Conservation (phyloP, 768 basidiomycete genomes). For the Hygrocybe punicea region DNA sequence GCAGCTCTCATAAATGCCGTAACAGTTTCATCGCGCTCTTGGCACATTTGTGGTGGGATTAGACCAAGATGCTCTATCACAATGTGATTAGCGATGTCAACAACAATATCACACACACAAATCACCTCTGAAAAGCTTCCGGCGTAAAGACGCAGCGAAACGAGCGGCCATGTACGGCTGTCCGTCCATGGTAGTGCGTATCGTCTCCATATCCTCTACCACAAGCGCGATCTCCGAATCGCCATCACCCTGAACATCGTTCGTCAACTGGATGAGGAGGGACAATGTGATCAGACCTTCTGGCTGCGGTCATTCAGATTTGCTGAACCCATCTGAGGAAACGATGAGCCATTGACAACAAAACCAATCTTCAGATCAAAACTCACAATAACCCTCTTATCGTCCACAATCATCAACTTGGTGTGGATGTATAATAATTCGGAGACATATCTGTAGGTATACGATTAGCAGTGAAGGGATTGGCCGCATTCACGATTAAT, state of each 20-base stretch:
- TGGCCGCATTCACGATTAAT: slow-evolving; percentile 9
- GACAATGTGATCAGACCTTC: slow-evolving; percentile 41
- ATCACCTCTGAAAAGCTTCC: slow-evolving; percentile 78
- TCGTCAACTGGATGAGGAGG: background rate
- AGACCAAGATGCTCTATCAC: slow-evolving; percentile 80
- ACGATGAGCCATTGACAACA: background rate
- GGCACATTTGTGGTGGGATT: slow-evolving; percentile 64
- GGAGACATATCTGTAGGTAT: slow-evolving; percentile 60
- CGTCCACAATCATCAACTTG: slow-evolving; percentile 94
- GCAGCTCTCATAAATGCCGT: slow-evolving; percentile 77
- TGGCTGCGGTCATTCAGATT: slow-evolving; percentile 89
- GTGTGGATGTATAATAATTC: slow-evolving; percentile 81
- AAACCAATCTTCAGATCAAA: background rate
- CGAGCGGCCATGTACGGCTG: slow-evolving; percentile 64
- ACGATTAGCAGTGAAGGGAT: slow-evolving; percentile 11
- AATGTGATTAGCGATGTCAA: slow-evolving; percentile 9
- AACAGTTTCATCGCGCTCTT: slow-evolving; percentile 31
- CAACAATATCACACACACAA: background rate
- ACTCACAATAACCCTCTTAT: slow-evolving; percentile 81
- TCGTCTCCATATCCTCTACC: slow-evolving; percentile 81
- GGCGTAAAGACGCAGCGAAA: slow-evolving; percentile 80
- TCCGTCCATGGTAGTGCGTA: slow-evolving; percentile 78
- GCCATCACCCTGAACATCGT: slow-evolving; percentile 65
- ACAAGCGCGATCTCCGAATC: slow-evolving; percentile 94
- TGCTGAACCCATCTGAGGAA: slow-evolving; percentile 79